A percentile compares a stretch with the other conserved stretches of the same genome.
Conservation (phyloP, 129 eudicot species). For the Centella asiatica region DNA sequence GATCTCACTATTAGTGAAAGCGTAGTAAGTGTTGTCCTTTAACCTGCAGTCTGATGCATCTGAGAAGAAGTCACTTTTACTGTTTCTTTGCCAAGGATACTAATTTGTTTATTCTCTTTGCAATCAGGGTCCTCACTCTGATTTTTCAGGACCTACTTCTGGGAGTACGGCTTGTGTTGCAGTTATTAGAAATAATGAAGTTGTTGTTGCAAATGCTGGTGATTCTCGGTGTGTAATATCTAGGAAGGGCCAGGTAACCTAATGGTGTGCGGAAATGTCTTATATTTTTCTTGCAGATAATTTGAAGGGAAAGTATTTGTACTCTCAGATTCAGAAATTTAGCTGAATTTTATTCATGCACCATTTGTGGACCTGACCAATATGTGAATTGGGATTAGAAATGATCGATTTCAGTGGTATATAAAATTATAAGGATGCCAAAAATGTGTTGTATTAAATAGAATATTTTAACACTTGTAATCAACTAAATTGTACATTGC, state of each 20-base stretch:
- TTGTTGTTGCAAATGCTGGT: constrained; percentile 90
- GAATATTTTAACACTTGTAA: neutral
- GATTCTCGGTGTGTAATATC: constrained; percentile 95
- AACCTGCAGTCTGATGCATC: too few species aligned
- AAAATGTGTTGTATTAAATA: neutral
- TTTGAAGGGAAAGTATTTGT: neutral
- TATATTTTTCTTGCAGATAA: constrained; percentile 1
- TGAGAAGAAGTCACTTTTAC: too few species aligned
- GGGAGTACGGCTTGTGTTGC: constrained; percentile 98
- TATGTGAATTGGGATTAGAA: constrained; percentile 6
- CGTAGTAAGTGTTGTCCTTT: too few species aligned
- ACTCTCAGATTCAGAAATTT: constrained; percentile 1
- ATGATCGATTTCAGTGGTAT: neutral
- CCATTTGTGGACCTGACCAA: neutral
- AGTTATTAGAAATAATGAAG: constrained; percentile 60
- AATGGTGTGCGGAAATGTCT: neutral
- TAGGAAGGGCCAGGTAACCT: constrained; percentile 88
- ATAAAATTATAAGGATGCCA: constrained; percentile 4
- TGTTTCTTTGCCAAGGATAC: neutral
- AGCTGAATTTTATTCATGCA: neutral
- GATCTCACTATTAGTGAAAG: too few species aligned
- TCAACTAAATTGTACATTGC: neutral
- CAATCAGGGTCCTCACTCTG: constrained; percentile 94
- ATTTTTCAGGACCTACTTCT: constrained; percentile 95
- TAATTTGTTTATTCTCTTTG: constrained; percentile 5